phyloP scores from a whole-genome alignment of 306 rosid genomes.

The Cicer chorassanicum region DNA sequence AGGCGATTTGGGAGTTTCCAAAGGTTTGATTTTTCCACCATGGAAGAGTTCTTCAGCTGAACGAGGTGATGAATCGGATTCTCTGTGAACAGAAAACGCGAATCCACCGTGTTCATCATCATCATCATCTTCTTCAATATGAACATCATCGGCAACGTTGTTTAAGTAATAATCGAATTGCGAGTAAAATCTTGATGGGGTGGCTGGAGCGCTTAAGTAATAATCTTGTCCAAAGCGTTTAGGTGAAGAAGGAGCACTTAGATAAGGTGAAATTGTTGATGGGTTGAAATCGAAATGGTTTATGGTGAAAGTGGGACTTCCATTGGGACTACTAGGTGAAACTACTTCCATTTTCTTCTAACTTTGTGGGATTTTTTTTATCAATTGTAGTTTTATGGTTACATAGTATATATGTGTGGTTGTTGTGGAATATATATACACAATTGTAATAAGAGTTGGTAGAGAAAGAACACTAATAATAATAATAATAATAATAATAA shows the following conservation, averaged over 20 bases:
- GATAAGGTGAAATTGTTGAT: constrained; percentile 50
- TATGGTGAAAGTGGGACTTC: constrained; percentile 30
- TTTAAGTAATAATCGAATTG: constrained; percentile 51
- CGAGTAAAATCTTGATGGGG: constrained; percentile 65
- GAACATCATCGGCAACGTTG: no score
- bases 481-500: background rate
- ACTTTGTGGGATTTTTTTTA: background rate
- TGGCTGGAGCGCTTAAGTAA: constrained; percentile 76
- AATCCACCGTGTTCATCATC: constrained; percentile 43
- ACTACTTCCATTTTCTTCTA: constrained; percentile 57
- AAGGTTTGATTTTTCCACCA: constrained; percentile 68
- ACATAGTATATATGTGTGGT: background rate
- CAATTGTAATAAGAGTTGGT: background rate
- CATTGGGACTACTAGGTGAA: constrained; percentile 44
- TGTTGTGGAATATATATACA: background rate
- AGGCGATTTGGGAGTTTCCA: constrained; percentile 37
- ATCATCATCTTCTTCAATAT: background rate
- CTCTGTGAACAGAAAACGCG: constrained; percentile 60
- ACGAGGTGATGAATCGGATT: constrained; percentile 54
- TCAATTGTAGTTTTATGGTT: background rate
- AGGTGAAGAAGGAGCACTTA: constrained; percentile 68
- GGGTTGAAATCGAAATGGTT: constrained; percentile 61
- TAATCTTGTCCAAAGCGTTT: constrained; percentile 56
- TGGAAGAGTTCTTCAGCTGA: constrained; percentile 89
- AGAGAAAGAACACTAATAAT: background rate